phyloP scores from a whole-genome alignment of 208 protist species.

The Leptomonas pyrrhocoris region DNA sequence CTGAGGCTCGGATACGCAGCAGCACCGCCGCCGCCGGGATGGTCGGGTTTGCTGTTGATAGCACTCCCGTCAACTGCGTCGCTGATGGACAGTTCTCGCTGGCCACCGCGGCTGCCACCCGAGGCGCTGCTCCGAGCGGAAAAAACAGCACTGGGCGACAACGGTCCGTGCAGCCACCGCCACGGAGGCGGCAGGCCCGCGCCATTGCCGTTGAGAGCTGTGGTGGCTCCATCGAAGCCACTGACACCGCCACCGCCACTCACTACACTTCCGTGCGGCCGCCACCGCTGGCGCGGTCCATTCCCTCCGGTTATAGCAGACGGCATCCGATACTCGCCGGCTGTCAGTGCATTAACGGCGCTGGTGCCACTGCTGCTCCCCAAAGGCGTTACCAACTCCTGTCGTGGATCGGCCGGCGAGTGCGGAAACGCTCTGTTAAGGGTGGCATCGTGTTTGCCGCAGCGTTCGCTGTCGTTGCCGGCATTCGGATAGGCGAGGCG shows the following conservation, averaged over 20 bases:
- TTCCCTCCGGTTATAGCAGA: slow-evolving; percentile 2
- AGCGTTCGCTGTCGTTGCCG: not conserved
- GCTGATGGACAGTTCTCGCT: not conserved
- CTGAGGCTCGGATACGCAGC: not conserved
- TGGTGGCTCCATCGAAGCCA: not conserved
- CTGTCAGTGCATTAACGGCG: not conserved
- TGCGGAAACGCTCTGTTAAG: not conserved
- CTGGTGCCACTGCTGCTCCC: not conserved
- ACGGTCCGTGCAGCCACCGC: slow-evolving; percentile 5
- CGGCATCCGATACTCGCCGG: slow-evolving; percentile 8
- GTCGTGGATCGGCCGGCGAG: not conserved
- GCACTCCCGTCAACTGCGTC: not conserved
- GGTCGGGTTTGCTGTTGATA: not conserved
- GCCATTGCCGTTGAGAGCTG: not conserved
- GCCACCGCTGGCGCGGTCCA: slow-evolving; percentile 15
- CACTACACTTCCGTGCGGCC: not conserved
- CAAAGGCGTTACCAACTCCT: not conserved
- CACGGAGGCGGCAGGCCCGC: not conserved
- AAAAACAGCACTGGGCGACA: not conserved
- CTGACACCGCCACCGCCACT: not conserved
- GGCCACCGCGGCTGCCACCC: slow-evolving; percentile 9
- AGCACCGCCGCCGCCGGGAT: not conserved
- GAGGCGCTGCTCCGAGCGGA: slow-evolving; percentile 2
- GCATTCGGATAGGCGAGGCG: not conserved
- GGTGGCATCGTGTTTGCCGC: not conserved